Evolutionary conservation across 2,329 filamentous ascomycete species (phyloP).

Genomic region (Hypoxylon sp.): DNA sequence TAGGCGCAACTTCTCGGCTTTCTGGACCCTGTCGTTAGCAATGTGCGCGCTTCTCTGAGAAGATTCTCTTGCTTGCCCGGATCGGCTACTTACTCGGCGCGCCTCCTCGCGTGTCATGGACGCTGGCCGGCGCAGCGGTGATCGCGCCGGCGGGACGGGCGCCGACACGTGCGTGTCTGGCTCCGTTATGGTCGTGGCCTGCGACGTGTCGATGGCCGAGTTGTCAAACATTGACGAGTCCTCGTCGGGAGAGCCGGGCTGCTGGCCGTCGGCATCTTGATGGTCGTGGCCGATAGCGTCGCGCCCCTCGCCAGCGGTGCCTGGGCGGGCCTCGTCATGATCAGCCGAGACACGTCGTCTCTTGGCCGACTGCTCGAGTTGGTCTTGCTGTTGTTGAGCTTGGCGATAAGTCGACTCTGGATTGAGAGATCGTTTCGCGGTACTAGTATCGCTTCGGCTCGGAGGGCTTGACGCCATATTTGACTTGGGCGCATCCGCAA

Average conservation of each 20-base stretch:
- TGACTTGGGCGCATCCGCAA: conserved; percentile 17
- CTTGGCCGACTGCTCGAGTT: conserved; percentile 30
- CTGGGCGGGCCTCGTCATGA: conserved; percentile 2
- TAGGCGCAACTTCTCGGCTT: conserved; percentile 70
- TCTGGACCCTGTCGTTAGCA: conserved; percentile 52
- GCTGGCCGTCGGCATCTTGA: conserved; percentile 18
- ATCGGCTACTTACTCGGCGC: conserved; percentile 53
- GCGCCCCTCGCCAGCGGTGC: conserved; percentile 8
- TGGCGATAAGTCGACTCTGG: conserved; percentile 16
- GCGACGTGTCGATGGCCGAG: conserved; percentile 57
- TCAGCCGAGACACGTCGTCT: conserved; percentile 31
- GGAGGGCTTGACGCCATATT: conserved; percentile 10
- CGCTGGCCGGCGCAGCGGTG: conserved; percentile 31
- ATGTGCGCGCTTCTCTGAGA: not conserved
- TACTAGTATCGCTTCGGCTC: conserved; percentile 4
- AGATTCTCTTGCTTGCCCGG: not conserved
- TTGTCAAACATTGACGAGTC: conserved; percentile 60
- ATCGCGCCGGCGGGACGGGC: conserved; percentile 28
- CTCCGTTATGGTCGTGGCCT: conserved; percentile 59
- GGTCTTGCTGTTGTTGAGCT: not conserved
- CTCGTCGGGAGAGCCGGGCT: conserved; percentile 50
- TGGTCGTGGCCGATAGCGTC: conserved; percentile 18
- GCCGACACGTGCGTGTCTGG: conserved; percentile 47
- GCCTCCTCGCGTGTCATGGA: conserved; percentile 61
- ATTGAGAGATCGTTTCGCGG: conserved; percentile 34